A percentile compares a stretch with the other conserved stretches of the same genome.
These are phyloP conservation scores for Fusarium foetens DNA, from an alignment of 2,329 filamentous ascomycete species.

Conservation along the genomic window DNA sequence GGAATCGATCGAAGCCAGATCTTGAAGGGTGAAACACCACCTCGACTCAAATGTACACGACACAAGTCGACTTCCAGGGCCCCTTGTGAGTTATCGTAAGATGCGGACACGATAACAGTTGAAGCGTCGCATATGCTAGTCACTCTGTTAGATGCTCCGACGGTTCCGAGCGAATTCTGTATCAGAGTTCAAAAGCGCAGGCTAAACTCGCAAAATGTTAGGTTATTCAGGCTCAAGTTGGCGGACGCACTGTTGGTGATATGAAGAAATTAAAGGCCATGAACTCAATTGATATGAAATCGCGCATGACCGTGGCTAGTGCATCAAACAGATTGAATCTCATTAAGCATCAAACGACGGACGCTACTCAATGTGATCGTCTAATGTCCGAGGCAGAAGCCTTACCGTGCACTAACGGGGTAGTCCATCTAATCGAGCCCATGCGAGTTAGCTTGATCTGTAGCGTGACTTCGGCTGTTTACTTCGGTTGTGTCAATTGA, in stretches of 20 bases:
- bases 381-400: constrained; percentile 13
- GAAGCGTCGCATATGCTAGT: constrained; percentile 3
- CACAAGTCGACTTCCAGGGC: not conserved
- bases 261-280: constrained; percentile 31
- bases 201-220: not conserved
- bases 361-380: constrained; percentile 9
- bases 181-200: not conserved
- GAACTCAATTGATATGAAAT: constrained; percentile 9
- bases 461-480: not conserved
- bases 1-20: constrained; percentile 29
- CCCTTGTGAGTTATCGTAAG: constrained; percentile 28
- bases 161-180: constrained; percentile 2
- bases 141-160: not conserved
- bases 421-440: not conserved
- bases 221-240: not conserved
- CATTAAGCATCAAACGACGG: constrained; percentile 19
- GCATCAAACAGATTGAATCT: constrained; percentile 35
- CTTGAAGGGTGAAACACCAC: constrained; percentile 33
- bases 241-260: not conserved
- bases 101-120: constrained; percentile 20
- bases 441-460: constrained; percentile 1
- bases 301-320: constrained; percentile 30
- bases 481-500: not conserved
- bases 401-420: constrained; percentile 1
- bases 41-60: not conserved